phyloP scores from a whole-genome alignment of 805 yeast genomes.

The Yarrowia sp. region DNA sequence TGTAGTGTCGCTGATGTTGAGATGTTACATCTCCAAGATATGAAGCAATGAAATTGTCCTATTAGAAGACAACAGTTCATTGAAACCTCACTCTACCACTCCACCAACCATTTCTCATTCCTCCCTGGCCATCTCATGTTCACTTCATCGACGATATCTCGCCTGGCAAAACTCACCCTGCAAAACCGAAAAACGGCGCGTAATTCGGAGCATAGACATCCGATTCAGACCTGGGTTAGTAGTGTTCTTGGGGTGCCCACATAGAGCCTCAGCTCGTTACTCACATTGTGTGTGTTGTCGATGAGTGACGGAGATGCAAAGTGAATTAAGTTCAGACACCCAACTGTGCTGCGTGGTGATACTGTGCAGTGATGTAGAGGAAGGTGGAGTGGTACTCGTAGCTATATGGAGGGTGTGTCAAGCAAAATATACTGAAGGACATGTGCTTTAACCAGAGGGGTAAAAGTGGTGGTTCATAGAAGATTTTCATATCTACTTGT shows the following conservation, averaged over 20 bases:
- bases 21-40: background rate
- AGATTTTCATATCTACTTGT: too few relatives aligned
- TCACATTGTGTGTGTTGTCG: conserved; percentile 26
- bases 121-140: background rate
- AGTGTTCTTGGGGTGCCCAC: background rate
- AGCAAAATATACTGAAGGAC: too few relatives aligned
- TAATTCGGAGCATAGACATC: conserved; percentile 80
- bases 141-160: background rate
- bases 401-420: too few relatives aligned
- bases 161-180: conserved; percentile 56
- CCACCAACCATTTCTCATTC: background rate
- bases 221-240: conserved; percentile 39
- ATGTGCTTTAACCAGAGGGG: too few relatives aligned
- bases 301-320: conserved; percentile 22
- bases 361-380: background rate
- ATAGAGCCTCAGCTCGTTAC: background rate
- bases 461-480: too few relatives aligned
- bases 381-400: too few relatives aligned
- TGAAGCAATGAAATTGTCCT: too few relatives aligned
- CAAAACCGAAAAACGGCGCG: conserved; percentile 97
- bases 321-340: conserved; percentile 4
- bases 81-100: too few relatives aligned
- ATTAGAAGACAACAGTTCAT: too few relatives aligned
- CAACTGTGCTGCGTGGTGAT: conserved; percentile 18
- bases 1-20: background rate